Base-by-base conservation (phyloP, 371 early-diverging fungal genomes). In the Lichtheimia corymbifera region DNA sequence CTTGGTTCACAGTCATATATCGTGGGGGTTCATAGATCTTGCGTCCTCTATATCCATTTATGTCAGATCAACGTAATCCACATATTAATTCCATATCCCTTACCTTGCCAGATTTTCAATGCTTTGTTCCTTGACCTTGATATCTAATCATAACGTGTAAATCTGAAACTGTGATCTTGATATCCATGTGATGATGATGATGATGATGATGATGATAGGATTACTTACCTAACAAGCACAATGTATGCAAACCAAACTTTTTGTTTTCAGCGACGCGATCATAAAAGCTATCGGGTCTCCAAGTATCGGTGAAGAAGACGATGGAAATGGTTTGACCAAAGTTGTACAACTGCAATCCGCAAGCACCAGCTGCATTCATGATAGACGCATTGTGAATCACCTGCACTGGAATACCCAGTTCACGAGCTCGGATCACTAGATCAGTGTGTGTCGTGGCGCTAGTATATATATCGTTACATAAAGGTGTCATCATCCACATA, bases 401-500 rank as follows among this genome's bases (percentile, higher is more conserved):
- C 53, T 89, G 83, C 27, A 96, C 94, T 13, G 88, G 85, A 65
- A 99, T 93, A 28, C 73, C 70, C 50, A 88, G 82, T 67, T 99
- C 95, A 65, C 89, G 88, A 7, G 99, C 99, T 25, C 99, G 93
- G 59, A 97, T 81, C 14, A 97, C 90, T 18, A 99, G 84, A 73
- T 99, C 99, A 3, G 97, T 93, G 76, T 99, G 99, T 1, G 99
- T 99, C 4, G 99, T 99, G 15, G 99, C 99, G 42, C 97, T 93
- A 63, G 5, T 24, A 5, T 15, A 4, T 49, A 42, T 57, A 40
- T n/a, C 7, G 14, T 41, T 42, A 51, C 44, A 28, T 11, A 47
- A 11, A 7, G 20, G 40, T 12, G 40, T 25, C 47, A 14, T 15
- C 40, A 14, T 25, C 27, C 1, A 17, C 50, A 17, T n/a, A 28